phyloP scores from a whole-genome alignment of 1,284 basidiomycete genomes.

The Cerrena zonata region DNA sequence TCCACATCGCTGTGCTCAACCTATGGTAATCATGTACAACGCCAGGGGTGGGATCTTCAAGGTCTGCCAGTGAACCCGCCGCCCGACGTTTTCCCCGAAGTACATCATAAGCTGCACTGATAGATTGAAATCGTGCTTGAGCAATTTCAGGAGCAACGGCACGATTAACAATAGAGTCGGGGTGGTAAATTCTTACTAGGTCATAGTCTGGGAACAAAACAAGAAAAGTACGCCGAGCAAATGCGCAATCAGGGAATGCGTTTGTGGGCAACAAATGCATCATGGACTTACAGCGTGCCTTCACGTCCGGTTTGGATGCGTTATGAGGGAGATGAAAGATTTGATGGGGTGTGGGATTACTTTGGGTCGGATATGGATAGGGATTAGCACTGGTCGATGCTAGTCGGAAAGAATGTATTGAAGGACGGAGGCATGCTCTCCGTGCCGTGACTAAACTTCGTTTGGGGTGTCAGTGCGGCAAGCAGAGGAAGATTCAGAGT shows the following conservation, averaged over 20 bases:
- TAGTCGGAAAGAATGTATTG: not conserved
- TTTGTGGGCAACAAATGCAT: too few relatives aligned
- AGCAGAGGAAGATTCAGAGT: too few relatives aligned
- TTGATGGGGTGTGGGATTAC: slow-evolving; percentile 59
- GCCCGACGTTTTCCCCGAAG: slow-evolving; percentile 35
- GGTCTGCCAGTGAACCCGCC: slow-evolving; percentile 23
- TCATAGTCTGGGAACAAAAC: slow-evolving; percentile 63
- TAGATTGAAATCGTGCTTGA: slow-evolving; percentile 57
- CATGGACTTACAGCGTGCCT: slow-evolving; percentile 53
- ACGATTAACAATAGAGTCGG: slow-evolving; percentile 53
- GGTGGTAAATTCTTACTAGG: slow-evolving; percentile 64
- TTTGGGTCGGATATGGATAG: slow-evolving; percentile 50
- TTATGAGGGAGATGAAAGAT: slow-evolving; percentile 59
- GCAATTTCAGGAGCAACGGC: slow-evolving; percentile 39
- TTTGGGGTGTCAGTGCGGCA: too few relatives aligned
- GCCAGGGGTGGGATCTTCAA: slow-evolving; percentile 16
- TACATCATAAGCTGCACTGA: slow-evolving; percentile 55
- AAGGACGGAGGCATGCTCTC: too few relatives aligned
- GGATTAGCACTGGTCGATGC: slow-evolving; percentile 26
- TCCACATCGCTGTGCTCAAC: slow-evolving; percentile 30
- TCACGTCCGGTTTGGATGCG: slow-evolving; percentile 55
- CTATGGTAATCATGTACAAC: slow-evolving; percentile 24
- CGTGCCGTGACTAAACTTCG: too few relatives aligned
- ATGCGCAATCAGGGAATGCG: not conserved
- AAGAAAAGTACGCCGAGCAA: too few relatives aligned